phyloP scores from a whole-genome alignment of 1,284 basidiomycete species.

The Erythrobasidium hasegawianum region DNA sequence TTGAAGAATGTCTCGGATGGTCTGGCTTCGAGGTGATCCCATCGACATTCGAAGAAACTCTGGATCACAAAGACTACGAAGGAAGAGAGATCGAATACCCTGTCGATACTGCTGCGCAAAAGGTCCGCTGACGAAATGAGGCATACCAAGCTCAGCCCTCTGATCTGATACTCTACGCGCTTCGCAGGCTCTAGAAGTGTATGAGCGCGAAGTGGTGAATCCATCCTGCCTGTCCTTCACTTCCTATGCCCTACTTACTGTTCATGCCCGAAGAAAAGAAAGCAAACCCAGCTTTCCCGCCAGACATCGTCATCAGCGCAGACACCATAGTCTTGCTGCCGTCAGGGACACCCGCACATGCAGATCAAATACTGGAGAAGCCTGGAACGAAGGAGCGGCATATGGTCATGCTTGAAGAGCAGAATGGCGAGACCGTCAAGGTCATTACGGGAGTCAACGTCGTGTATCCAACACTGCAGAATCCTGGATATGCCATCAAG shows the following conservation, averaged over 20 bases:
- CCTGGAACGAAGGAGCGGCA: conserved; percentile 77
- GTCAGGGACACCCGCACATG: conserved; percentile 52
- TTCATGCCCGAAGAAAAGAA: conserved; percentile 20
- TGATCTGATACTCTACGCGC: not conserved
- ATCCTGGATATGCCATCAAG: conserved; percentile 83
- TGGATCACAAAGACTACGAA: conserved; percentile 63
- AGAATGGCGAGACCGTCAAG: conserved; percentile 79
- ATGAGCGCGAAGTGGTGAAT: conserved; percentile 73
- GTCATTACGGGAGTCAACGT: conserved; percentile 85
- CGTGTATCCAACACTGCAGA: conserved; percentile 70
- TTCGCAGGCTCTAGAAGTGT: conserved; percentile 74
- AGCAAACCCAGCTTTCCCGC: conserved; percentile 71
- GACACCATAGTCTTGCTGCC: conserved; percentile 88
- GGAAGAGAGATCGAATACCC: conserved; percentile 3
- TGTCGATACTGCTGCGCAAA: conserved; percentile 32
- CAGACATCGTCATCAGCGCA: conserved; percentile 88
- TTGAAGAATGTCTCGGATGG: conserved; percentile 56
- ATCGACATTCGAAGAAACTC: conserved; percentile 80
- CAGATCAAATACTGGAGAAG: conserved; percentile 82
- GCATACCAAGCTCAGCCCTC: not conserved
- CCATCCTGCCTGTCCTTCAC: not conserved
- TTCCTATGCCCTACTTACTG: not conserved
- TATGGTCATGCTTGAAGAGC: conserved; percentile 76
- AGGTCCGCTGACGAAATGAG: conserved; percentile 22
- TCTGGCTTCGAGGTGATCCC: conserved; percentile 80